Evolutionary conservation across 129 eudicot species (phyloP).

Genomic region (Heracleum sosnowskyi): DNA sequence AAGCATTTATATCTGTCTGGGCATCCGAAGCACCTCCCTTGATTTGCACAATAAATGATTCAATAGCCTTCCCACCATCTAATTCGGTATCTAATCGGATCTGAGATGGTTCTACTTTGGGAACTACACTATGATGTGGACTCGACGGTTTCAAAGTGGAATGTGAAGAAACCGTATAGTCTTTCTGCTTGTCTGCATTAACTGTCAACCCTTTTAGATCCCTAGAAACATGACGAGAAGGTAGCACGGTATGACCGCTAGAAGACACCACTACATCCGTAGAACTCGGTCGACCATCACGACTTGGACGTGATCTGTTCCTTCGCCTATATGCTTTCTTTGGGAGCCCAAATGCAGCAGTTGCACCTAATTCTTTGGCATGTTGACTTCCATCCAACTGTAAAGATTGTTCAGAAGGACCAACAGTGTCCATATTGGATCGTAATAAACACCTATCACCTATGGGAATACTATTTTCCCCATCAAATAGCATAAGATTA

Average conservation of each 20-base stretch:
- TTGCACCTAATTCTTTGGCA: slow-evolving; percentile 49
- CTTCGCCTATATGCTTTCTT: slow-evolving; percentile 74
- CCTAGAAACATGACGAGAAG: slow-evolving; percentile 48
- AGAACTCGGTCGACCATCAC: slow-evolving; percentile 60
- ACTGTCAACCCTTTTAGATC: slow-evolving; percentile 34
- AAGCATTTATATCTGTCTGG: slow-evolving; percentile 28
- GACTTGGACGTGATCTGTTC: slow-evolving; percentile 61
- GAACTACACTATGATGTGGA: slow-evolving; percentile 22
- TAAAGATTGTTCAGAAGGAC: slow-evolving; percentile 46
- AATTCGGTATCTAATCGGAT: slow-evolving; percentile 37
- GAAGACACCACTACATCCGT: slow-evolving; percentile 39
- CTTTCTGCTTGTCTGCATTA: slow-evolving; percentile 35
- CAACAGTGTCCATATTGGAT: slow-evolving; percentile 24
- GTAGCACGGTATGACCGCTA: slow-evolving; percentile 24
- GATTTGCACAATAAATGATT: slow-evolving; percentile 32
- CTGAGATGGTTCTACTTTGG: slow-evolving; percentile 26
- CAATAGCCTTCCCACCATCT: slow-evolving; percentile 37
- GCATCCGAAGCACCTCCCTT: slow-evolving; percentile 22
- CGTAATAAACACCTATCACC: slow-evolving; percentile 33
- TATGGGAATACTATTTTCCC: slow-evolving; percentile 50
- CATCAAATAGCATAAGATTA: slow-evolving; percentile 76
- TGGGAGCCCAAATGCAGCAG: slow-evolving; percentile 51
- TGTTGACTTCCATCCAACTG: slow-evolving; percentile 37
- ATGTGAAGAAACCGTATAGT: slow-evolving; percentile 19
- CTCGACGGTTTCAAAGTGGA: slow-evolving; percentile 32